Base-by-base conservation (phyloP, 2,329 filamentous ascomycete genomes). In the Pseudogymnoascus pannorum region DNA sequence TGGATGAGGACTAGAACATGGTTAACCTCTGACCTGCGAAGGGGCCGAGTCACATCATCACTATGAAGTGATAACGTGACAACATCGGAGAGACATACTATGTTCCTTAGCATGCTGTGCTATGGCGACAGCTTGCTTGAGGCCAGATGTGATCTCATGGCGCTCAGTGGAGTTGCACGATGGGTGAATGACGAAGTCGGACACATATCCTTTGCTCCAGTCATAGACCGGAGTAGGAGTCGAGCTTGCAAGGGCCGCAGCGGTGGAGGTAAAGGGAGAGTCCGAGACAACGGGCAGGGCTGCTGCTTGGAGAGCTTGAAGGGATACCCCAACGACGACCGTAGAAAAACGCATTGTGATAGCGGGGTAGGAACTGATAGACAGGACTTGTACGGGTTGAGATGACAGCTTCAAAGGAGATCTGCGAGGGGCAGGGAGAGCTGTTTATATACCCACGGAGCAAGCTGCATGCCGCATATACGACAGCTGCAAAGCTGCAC, bases 121-220 rank as follows among this genome's bases (percentile, higher is more conserved):
- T 3, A 89, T 76, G 59, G 73, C 70, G 38, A 86, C 72, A 4
- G 83, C 78, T 70, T 89, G 87, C 16, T 79, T 74, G 0, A 90
- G 75, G 5, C 78, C 87, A 14, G 74, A 72, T 36, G 76, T 72
- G 44, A 89, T 77, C 70, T 87, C 83, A 6, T 72, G 72, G 42
- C 75, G 76, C 66, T 87, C 78, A 1, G 85, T 88, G 57, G 76
- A 73, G 67, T 89, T 89, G 75, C 87, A 89, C 22, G 84, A 87
- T 33, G 76, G 70, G 72, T 89, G 87, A 69, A 89, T 87, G 14
- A 76, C 73, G 66, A 74, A 79, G 8, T 66, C 60, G 14, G 58
- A 54, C 7, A 36, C 24, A 8, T 44, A 59, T 14, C 38, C 58
- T n/a, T 11, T 12, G 38, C 31, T 40, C 58, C 58, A 59, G 58